A percentile compares a stretch with the other conserved stretches of the same genome.
These are phyloP conservation scores for Steccherinum ochraceum DNA, from an alignment of 768 basidiomycete species.

Conservation along the genomic window DNA sequence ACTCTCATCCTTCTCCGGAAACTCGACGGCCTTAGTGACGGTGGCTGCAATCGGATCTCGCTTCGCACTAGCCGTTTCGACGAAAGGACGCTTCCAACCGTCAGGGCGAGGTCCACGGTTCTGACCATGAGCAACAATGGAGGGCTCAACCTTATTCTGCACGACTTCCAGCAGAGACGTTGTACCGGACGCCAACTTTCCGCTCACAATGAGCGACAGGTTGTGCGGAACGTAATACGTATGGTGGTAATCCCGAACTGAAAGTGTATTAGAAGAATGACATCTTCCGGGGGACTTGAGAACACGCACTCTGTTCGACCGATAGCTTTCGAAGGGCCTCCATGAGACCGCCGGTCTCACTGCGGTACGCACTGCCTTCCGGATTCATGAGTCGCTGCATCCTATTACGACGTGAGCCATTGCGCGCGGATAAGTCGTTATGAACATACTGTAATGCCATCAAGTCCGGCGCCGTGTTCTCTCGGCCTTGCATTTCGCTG, in stretches of 20 bases:
- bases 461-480: slow-evolving; percentile 88
- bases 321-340: slow-evolving; percentile 79
- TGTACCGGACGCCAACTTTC: slow-evolving; percentile 76
- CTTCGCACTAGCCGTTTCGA: slow-evolving; percentile 78
- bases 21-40: slow-evolving; percentile 67
- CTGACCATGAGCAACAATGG: slow-evolving; percentile 69
- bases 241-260: slow-evolving; percentile 85
- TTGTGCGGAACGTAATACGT: slow-evolving; percentile 95
- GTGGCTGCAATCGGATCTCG: slow-evolving; percentile 47
- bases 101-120: slow-evolving; percentile 61
- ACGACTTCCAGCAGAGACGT: slow-evolving; percentile 73
- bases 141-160: slow-evolving; percentile 79
- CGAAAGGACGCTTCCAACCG: slow-evolving; percentile 91
- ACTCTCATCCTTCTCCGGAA: slow-evolving; percentile 95
- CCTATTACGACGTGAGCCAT: slow-evolving; percentile 35
- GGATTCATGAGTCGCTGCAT: slow-evolving; percentile 80
- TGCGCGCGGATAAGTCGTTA: background rate
- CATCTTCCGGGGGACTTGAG: slow-evolving; percentile 1
- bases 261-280: slow-evolving; percentile 1
- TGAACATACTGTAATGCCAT: slow-evolving; percentile 69
- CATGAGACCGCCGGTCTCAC: slow-evolving; percentile 97
- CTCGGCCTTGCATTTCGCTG: slow-evolving; percentile 93
- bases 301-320: slow-evolving; percentile 74
- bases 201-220: slow-evolving; percentile 80
- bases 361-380: slow-evolving; percentile 79